Evolutionary conservation across 2,329 filamentous ascomycete species (phyloP).

Genomic region (Trichoderma cornu-damae): DNA sequence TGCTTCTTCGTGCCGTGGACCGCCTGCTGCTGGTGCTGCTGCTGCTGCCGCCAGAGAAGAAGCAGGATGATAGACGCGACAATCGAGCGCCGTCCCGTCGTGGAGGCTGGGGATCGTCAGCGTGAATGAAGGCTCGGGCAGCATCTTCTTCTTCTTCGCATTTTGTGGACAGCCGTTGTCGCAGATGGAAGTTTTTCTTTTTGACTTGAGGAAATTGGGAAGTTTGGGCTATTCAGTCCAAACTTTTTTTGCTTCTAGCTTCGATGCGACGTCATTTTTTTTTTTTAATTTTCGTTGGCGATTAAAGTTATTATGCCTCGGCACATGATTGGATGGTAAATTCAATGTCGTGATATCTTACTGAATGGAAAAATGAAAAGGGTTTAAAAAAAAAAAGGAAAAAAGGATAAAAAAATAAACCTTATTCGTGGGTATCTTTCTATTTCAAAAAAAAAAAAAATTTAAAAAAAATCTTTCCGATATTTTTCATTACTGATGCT

Average conservation of each 20-base stretch:
- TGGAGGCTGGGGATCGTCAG: conserved; percentile 82
- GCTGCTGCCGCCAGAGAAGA: conserved; percentile 37
- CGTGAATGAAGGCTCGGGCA: conserved; percentile 53
- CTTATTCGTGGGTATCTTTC: conserved; percentile 16
- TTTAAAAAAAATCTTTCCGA: background rate
- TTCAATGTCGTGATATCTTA: background rate
- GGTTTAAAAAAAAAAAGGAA: too few species aligned
- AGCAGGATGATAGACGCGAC: conserved; percentile 72
- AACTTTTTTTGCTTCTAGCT: conserved; percentile 6
- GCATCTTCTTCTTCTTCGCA: conserved; percentile 36
- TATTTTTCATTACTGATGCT: conserved; percentile 27
- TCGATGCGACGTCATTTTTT: conserved; percentile 4
- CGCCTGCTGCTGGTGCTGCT: too few species aligned
- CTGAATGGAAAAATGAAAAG: background rate
- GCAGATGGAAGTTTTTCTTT: conserved; percentile 3
- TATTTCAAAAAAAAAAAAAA: conserved; percentile 1
- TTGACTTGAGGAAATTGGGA: background rate
- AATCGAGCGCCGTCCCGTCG: conserved; percentile 70
- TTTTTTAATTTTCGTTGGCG: too few species aligned
- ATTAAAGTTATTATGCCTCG: too few species aligned
- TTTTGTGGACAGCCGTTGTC: conserved; percentile 7
- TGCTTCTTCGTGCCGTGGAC: conserved; percentile 26
- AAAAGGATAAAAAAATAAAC: background rate
- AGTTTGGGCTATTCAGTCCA: conserved; percentile 1
- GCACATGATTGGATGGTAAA: background rate